Base-by-base conservation (phyloP, 305 asterid genomes). In the Fraxinus dipetala region DNA sequence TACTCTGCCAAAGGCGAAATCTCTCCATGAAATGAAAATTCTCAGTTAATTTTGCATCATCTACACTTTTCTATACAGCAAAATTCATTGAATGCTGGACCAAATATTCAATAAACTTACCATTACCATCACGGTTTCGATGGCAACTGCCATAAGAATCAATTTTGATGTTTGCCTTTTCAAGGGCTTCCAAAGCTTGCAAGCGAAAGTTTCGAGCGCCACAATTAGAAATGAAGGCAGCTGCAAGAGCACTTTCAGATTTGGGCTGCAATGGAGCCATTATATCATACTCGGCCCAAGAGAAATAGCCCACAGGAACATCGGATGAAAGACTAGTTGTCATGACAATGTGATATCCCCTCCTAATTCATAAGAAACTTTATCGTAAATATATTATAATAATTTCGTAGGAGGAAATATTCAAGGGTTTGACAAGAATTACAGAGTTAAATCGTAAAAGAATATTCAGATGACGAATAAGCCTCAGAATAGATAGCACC, bases 301-400 rank as follows among this genome's bases (percentile, higher is more conserved):
- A 96, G 83, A 94, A 96, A 89, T 96, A 96, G 78, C 99, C 99
- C 85, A 93, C 99, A 2, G 99, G 99, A 83, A 96, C 97, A 86
- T 96, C 99, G 73, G 99, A 96, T 45, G 98, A 94, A 87, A 96
- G 98, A 88, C 99, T 96, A 45, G 99, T 96, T 6, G 99, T 96
- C 99, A 96, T 96, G 82, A 96, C 89, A 83, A 94, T 82, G 76
- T 86, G 85, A 85, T 88, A 96, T 82, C 99, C 99, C 88, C 69
- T 88, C 92, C 98, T 96, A 89, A 82, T 51, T 72, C 78, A 83
- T 10, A 45, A 43, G 81, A 31, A 54, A 85, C 43, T 31, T 65
- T 5, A 28, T 31, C 75, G n/a, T 70, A 31, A 30, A 70, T 70
- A 70, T 65, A 65, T 65, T 65, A 65, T 63, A 70, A 31, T 70